A percentile compares a stretch with the other conserved stretches of the same genome.
These are phyloP conservation scores for Cenchrus americanus DNA, from an alignment of 176 grass and related monocot species.

Conservation along the genomic window DNA sequence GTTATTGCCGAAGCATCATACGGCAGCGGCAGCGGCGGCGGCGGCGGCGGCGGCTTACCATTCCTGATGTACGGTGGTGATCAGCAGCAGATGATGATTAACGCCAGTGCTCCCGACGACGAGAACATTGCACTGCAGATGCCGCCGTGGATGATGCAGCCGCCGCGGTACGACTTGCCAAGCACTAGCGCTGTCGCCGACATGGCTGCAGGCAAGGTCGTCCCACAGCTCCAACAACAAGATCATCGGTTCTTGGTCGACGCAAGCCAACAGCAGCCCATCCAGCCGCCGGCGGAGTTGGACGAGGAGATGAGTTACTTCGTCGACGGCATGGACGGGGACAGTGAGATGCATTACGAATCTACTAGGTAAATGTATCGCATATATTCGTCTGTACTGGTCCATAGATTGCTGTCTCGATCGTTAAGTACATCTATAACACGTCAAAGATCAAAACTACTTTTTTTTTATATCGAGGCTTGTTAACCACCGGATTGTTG, in stretches of 20 bases:
- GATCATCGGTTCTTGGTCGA: not conserved
- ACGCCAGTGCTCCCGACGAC: not conserved
- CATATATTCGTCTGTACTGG: too few species aligned
- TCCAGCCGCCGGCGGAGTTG: not conserved
- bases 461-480: too few species aligned
- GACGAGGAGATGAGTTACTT: conserved; percentile 22
- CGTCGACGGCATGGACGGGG: not conserved
- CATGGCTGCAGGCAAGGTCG: not conserved
- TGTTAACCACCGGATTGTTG: too few species aligned
- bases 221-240: not conserved
- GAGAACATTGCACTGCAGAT: not conserved
- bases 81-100: not conserved
- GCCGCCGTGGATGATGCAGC: not conserved
- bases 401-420: too few species aligned
- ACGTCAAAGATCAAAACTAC: not conserved
- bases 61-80: not conserved
- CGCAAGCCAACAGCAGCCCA: not conserved
- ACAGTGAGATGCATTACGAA: not conserved
- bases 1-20: not conserved
- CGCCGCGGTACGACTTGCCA: not conserved
- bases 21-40: not conserved
- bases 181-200: not conserved
- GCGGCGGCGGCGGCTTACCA: not conserved
- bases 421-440: not conserved
- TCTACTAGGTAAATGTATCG: not conserved